These are phyloP conservation scores for Talaromyces sp. DNA, from an alignment of 2,329 filamentous ascomycete genomes.

Conservation along the genomic window DNA sequence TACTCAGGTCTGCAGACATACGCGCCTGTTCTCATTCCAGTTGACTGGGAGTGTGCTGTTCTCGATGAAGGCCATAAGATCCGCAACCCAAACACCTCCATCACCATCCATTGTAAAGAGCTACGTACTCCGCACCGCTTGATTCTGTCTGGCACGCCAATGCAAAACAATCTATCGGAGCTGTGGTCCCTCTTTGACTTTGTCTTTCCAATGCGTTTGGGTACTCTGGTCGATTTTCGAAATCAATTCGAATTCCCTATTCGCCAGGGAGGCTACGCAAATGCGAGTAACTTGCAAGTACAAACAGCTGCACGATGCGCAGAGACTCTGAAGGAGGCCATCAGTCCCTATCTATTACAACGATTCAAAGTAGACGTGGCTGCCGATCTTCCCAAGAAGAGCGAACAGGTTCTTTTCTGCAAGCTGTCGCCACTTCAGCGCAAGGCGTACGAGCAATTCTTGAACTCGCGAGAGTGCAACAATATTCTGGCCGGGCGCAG, in stretches of 20 bases:
- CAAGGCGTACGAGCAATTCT: constrained; percentile 72
- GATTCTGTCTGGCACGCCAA: constrained; percentile 91
- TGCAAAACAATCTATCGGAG: constrained; percentile 94
- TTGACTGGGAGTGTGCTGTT: constrained; percentile 89
- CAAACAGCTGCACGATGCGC: constrained; percentile 93
- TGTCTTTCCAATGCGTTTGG: constrained; percentile 90
- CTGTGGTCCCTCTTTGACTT: constrained; percentile 98
- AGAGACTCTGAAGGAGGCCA: constrained; percentile 86
- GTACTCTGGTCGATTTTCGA: constrained; percentile 84
- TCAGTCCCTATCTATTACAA: constrained; percentile 88
- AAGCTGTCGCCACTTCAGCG: constrained; percentile 78
- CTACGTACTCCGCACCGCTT: constrained; percentile 82
- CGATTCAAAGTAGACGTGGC: constrained; percentile 91
- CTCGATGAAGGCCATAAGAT: constrained; percentile 98
- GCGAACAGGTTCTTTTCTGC: constrained; percentile 92
- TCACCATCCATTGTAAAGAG: constrained; percentile 94
- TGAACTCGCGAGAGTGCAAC: constrained; percentile 78
- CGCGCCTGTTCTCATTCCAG: constrained; percentile 69
- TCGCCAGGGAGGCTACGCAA: constrained; percentile 86
- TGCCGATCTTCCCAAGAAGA: constrained; percentile 89
- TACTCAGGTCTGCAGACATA: constrained; percentile 96
- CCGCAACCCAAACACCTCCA: constrained; percentile 88
- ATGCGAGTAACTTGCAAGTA: constrained; percentile 87
- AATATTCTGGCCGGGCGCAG: constrained; percentile 69
- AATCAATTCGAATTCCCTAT: constrained; percentile 93